Conservation (phyloP, 2,329 filamentous ascomycete species). For the Alternaria hordeiaustralica region DNA sequence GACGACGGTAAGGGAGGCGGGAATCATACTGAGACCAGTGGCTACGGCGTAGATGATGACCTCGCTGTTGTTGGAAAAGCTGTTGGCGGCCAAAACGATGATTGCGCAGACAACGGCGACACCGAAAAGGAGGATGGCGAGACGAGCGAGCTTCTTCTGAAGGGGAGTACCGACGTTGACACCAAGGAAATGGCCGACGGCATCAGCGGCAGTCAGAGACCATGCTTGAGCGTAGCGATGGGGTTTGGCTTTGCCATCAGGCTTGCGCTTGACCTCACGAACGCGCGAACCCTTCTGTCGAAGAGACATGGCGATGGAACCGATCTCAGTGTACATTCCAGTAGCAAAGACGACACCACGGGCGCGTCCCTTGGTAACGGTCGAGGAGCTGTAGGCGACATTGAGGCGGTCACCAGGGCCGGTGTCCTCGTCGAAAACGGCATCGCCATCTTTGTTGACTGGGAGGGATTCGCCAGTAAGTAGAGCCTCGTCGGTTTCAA, state of each 20-base stretch:
- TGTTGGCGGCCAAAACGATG: conserved; percentile 45
- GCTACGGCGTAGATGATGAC: conserved; percentile 49
- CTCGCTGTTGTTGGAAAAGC: conserved; percentile 46
- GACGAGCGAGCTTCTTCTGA: conserved; percentile 46
- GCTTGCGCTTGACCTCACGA: conserved; percentile 51
- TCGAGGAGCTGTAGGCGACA: conserved; percentile 66
- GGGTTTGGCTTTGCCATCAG: conserved; percentile 36
- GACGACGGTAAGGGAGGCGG: conserved; percentile 44
- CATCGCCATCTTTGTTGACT: conserved; percentile 67
- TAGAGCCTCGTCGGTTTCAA: conserved; percentile 75
- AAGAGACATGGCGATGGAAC: conserved; percentile 69
- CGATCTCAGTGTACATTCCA: conserved; percentile 75
- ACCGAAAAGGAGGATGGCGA: conserved; percentile 36
- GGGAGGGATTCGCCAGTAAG: conserved; percentile 74
- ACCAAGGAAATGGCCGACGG: conserved; percentile 47
- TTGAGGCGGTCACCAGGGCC: conserved; percentile 73
- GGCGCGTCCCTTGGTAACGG: conserved; percentile 59
- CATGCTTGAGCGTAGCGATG: conserved; percentile 56
- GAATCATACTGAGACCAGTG: conserved; percentile 47
- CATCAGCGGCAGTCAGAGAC: conserved; percentile 55
- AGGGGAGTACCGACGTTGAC: conserved; percentile 48
- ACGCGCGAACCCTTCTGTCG: conserved; percentile 55
- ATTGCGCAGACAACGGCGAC: conserved; percentile 29
- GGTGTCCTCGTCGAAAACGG: conserved; percentile 58
- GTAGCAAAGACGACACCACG: conserved; percentile 71